Conservation (phyloP, 2,329 filamentous ascomycete species). For the Fusarium subtropicale region DNA sequence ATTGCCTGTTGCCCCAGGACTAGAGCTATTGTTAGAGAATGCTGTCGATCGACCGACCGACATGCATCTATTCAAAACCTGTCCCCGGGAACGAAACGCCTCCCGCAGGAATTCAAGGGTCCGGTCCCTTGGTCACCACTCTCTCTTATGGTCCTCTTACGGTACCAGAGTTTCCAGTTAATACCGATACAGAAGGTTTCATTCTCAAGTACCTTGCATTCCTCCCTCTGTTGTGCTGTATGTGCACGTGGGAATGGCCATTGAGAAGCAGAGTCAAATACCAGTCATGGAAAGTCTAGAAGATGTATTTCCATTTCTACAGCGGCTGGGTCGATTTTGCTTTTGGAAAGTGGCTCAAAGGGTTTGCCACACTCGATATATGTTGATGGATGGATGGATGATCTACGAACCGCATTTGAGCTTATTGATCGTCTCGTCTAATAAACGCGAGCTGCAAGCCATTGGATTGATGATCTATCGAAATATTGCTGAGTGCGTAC, state of each 20-base stretch:
- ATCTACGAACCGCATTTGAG: slow-evolving; percentile 34
- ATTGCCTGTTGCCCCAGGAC: slow-evolving; percentile 10
- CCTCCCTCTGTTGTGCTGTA: slow-evolving; percentile 10
- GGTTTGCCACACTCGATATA: slow-evolving; percentile 6
- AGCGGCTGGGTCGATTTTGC: neutral
- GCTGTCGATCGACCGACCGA: slow-evolving; percentile 26
- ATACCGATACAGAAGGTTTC: slow-evolving; percentile 18
- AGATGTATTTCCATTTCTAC: slow-evolving; percentile 17
- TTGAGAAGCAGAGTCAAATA: slow-evolving; percentile 34
- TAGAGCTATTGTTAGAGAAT: slow-evolving; percentile 26
- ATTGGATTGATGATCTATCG: slow-evolving; percentile 6
- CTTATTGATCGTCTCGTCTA: slow-evolving; percentile 16
- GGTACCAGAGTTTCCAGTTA: neutral
- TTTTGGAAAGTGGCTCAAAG: neutral
- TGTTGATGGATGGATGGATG: slow-evolving; percentile 8
- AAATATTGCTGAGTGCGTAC: slow-evolving; percentile 7
- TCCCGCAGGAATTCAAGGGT: slow-evolving; percentile 36
- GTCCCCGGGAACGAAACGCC: slow-evolving; percentile 29
- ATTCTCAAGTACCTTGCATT: slow-evolving; percentile 32
- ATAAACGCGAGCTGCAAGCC: slow-evolving; percentile 31
- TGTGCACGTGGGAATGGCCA: slow-evolving; percentile 33
- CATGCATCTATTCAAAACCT: slow-evolving; percentile 10
- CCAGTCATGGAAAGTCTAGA: slow-evolving; percentile 37
- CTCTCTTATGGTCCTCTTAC: neutral
- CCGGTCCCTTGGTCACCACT: slow-evolving; percentile 19